phyloP scores from a whole-genome alignment of 2,329 filamentous ascomycete genomes.

The Trichoderma koningiopsis region DNA sequence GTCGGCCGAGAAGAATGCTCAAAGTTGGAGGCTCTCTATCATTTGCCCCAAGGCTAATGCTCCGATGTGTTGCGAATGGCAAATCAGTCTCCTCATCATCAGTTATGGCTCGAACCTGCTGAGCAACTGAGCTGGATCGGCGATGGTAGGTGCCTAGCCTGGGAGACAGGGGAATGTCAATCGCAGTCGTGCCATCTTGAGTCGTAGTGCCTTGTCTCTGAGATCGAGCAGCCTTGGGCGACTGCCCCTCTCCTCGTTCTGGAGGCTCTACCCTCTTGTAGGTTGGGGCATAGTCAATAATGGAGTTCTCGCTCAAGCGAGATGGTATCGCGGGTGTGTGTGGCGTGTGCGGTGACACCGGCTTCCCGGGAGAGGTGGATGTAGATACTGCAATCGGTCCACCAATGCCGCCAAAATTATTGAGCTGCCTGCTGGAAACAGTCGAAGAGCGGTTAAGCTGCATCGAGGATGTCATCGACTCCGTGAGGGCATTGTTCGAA shows the following conservation, averaged over 20 bases:
- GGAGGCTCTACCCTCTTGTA: slow-evolving; percentile 37
- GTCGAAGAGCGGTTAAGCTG: slow-evolving; percentile 81
- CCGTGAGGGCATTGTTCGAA: slow-evolving; percentile 83
- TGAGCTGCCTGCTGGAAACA: slow-evolving; percentile 64
- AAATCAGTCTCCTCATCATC: slow-evolving; percentile 65
- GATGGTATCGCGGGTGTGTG: slow-evolving; percentile 94
- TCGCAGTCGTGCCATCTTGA: slow-evolving; percentile 62
- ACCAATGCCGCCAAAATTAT: slow-evolving; percentile 64
- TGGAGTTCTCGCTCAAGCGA: slow-evolving; percentile 87
- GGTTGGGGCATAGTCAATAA: slow-evolving; percentile 47
- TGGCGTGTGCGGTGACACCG: slow-evolving; percentile 84
- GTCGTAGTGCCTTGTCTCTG: slow-evolving; percentile 45
- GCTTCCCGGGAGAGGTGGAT: slow-evolving; percentile 87
- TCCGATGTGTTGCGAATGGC: slow-evolving; percentile 64
- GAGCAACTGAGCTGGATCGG: slow-evolving; percentile 70
- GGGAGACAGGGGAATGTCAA: slow-evolving; percentile 74
- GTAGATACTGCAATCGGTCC: slow-evolving; percentile 78
- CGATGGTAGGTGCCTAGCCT: slow-evolving; percentile 58
- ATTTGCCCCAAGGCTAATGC: slow-evolving; percentile 67
- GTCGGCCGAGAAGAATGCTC: slow-evolving; percentile 61
- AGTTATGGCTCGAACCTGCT: slow-evolving; percentile 57
- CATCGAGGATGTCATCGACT: slow-evolving; percentile 89
- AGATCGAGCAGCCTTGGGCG: slow-evolving; percentile 35
- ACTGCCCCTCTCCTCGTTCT: slow-evolving; percentile 33
- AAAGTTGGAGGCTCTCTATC: slow-evolving; percentile 65